A percentile compares a stretch with the other conserved stretches of the same genome.
Conservation (phyloP, 345 rosid species). For the Brassica carinata region DNA sequence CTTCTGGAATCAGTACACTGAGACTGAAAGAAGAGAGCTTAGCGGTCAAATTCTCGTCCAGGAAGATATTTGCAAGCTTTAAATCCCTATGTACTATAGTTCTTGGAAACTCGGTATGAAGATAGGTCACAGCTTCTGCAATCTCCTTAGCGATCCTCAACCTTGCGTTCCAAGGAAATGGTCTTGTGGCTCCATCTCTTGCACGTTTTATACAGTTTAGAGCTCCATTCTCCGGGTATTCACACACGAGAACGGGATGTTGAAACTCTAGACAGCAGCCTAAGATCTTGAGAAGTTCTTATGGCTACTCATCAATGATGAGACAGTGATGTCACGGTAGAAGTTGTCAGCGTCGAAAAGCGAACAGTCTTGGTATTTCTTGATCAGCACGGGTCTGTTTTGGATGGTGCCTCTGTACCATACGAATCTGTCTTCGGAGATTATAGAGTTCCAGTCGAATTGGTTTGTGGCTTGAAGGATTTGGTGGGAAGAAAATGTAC, state of each 20-base stretch:
- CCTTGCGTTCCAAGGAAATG: constrained; percentile 31
- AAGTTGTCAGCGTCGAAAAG: constrained; percentile 29
- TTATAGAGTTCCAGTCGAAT: background rate
- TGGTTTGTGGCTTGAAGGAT: background rate
- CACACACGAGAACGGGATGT: constrained; percentile 30
- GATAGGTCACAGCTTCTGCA: constrained; percentile 23
- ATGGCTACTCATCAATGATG: constrained; percentile 33
- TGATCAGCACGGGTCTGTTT: constrained; percentile 29
- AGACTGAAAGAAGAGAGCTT: constrained; percentile 32
- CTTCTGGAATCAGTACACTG: constrained; percentile 27
- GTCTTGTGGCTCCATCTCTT: background rate
- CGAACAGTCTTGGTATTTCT: constrained; percentile 19
- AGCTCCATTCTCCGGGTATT: constrained; percentile 26
- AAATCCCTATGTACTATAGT: constrained; percentile 34
- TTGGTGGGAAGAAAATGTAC: background rate
- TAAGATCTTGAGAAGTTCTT: constrained; percentile 26
- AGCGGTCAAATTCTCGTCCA: constrained; percentile 17
- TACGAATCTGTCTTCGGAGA: constrained; percentile 19
- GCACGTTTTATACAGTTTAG: constrained; percentile 5
- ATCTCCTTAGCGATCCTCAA: constrained; percentile 26
- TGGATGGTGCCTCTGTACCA: constrained; percentile 20
- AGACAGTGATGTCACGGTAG: constrained; percentile 23
- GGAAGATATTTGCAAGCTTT: constrained; percentile 30
- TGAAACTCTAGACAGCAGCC: constrained; percentile 32
- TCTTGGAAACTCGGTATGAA: constrained; percentile 29